Conservation (phyloP, 2,329 filamentous ascomycete species). For the Cercospora berteroae region DNA sequence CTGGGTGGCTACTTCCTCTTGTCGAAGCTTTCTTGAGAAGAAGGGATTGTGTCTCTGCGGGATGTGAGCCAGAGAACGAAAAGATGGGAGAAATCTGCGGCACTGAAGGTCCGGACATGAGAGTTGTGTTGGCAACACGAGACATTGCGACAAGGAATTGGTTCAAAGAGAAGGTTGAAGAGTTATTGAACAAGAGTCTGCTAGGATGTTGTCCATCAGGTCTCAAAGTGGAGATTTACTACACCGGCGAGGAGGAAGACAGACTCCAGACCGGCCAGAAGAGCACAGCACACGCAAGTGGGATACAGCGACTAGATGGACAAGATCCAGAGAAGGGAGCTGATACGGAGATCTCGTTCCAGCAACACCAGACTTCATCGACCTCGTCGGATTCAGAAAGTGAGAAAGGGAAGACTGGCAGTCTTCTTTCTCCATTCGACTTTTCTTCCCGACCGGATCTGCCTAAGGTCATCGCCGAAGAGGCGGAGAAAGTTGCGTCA, state of each 20-base stretch:
- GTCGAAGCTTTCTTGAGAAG: constrained; percentile 42
- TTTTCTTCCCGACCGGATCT: constrained; percentile 39
- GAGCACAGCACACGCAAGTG: background rate
- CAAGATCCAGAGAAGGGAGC: constrained; percentile 16
- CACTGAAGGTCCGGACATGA: constrained; percentile 16
- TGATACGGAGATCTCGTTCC: background rate
- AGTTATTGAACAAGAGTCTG: constrained; percentile 18
- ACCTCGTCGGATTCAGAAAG: constrained; percentile 1
- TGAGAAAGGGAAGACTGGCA: background rate
- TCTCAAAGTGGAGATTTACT: constrained; percentile 24
- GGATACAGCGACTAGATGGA: background rate
- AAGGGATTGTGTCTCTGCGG: constrained; percentile 18
- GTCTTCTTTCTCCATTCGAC: constrained; percentile 12
- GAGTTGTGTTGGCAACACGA: constrained; percentile 38
- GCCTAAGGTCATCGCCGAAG: constrained; percentile 30
- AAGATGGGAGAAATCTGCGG: constrained; percentile 15
- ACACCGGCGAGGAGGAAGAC: constrained; percentile 22
- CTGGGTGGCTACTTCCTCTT: constrained; percentile 53
- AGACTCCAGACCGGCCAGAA: background rate
- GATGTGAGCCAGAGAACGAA: constrained; percentile 13
- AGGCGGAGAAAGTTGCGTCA: constrained; percentile 20
- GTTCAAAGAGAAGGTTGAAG: constrained; percentile 37
- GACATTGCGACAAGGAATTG: constrained; percentile 39
- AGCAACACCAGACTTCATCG: background rate
- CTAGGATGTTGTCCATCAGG: constrained; percentile 20